phyloP scores from a whole-genome alignment of 2,329 filamentous ascomycete species.

The Colletotrichum sojae region DNA sequence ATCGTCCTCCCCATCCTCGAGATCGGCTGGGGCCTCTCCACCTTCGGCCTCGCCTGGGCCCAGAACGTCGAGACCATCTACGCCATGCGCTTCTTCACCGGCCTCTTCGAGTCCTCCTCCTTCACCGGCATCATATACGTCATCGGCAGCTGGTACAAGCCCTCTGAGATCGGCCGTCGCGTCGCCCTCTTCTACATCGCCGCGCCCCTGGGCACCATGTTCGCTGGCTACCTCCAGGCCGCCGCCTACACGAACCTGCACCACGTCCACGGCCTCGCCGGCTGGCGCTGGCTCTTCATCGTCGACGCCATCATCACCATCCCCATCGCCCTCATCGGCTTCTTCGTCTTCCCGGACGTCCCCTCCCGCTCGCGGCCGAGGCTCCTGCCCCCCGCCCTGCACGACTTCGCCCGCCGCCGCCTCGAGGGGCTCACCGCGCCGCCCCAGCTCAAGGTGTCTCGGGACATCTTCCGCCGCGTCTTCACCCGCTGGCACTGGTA shows the following conservation, averaged over 20 bases:
- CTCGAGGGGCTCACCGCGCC: constrained; percentile 47
- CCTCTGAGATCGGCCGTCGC: constrained; percentile 62
- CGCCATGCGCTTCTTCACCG: constrained; percentile 59
- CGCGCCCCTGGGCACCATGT: constrained; percentile 67
- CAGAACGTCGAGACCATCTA: constrained; percentile 53
- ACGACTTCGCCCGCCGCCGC: constrained; percentile 50
- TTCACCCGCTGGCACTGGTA: constrained; percentile 57
- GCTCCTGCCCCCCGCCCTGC: constrained; percentile 47
- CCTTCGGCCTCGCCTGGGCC: constrained; percentile 49
- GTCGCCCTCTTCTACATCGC: constrained; percentile 63
- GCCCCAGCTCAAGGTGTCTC: constrained; percentile 49
- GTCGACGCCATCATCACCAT: constrained; percentile 72
- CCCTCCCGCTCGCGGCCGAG: constrained; percentile 50
- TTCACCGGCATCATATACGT: constrained; percentile 48
- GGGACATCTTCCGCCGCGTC: constrained; percentile 53
- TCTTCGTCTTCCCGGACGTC: constrained; percentile 50
- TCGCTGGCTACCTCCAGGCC: constrained; percentile 69
- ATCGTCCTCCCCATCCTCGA: constrained; percentile 48
- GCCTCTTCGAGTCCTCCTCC: constrained; percentile 56
- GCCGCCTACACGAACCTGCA: constrained; percentile 69
- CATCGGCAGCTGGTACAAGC: constrained; percentile 60
- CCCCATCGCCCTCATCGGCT: constrained; percentile 65
- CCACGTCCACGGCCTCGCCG: constrained; percentile 62
- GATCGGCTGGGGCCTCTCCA: constrained; percentile 50
- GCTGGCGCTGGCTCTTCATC: constrained; percentile 70